Percentiles rank a stretch among this genome's conserved stretches.
Evolutionary conservation across 768 basidiomycete species (phyloP).

Genomic region (Trametes punicea): DNA sequence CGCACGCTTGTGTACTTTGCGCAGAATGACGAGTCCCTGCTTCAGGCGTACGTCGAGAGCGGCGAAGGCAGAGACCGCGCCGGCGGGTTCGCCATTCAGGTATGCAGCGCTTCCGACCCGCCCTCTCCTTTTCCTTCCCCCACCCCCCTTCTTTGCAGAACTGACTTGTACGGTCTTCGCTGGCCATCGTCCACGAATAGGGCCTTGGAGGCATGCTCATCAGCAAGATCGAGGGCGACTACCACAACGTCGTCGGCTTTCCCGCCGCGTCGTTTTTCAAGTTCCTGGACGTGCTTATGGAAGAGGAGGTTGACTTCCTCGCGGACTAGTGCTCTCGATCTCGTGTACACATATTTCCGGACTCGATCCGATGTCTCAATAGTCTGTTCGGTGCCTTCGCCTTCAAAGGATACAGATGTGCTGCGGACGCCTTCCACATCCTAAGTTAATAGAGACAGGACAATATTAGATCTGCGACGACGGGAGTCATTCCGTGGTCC

Average conservation of each 20-base stretch:
- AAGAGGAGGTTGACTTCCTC: slow-evolving; percentile 77
- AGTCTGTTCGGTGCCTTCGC: too few species aligned
- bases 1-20: slow-evolving; percentile 75
- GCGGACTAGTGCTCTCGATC: background rate
- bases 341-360: background rate
- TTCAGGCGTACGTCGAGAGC: slow-evolving; percentile 79
- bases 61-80: slow-evolving; percentile 87
- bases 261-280: slow-evolving; percentile 84
- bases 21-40: slow-evolving; percentile 53
- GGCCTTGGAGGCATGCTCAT: slow-evolving; percentile 80
- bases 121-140: background rate
- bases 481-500: too few species aligned
- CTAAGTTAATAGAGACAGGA: too few species aligned
- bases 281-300: slow-evolving; percentile 62
- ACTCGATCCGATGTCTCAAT: too few species aligned
- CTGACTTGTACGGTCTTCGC: background rate
- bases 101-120: too few species aligned
- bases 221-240: slow-evolving; percentile 86
- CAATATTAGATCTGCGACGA: too few species aligned
- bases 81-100: slow-evolving; percentile 94
- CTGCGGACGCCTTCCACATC: too few species aligned
- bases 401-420: too few species aligned
- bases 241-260: slow-evolving; percentile 89
- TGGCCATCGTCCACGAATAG: slow-evolving; percentile 34
- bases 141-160: background rate